Percentiles rank a stretch among this genome's conserved stretches.
Evolutionary conservation across 2,329 filamentous ascomycete species (phyloP).

Genomic region (Tolypocladium inflatum): DNA sequence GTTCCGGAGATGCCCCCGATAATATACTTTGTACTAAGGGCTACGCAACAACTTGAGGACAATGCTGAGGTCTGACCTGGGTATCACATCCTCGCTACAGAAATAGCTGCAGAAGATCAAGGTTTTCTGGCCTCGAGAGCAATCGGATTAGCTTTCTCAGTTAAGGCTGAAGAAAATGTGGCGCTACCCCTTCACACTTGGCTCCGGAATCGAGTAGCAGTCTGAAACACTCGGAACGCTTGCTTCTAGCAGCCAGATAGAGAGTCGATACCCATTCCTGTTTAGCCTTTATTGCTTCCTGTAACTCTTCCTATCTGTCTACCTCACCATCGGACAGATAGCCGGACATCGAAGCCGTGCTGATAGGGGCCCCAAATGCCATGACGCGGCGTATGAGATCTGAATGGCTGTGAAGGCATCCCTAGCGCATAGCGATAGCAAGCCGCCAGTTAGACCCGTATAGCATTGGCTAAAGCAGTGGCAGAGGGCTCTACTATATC

Average conservation of each 20-base stretch:
- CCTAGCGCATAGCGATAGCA: neutral
- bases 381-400: neutral
- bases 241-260: neutral
- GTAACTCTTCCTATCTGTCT: no score
- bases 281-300: no score
- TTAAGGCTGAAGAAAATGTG: neutral
- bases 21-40: neutral
- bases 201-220: neutral
- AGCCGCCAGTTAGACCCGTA: neutral
- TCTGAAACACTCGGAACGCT: neutral
- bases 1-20: neutral
- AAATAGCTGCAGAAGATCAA: neutral
- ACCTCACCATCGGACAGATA: no score
- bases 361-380: neutral
- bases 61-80: neutral
- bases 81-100: neutral
- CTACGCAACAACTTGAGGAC: neutral
- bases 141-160: neutral
- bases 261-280: neutral
- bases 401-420: neutral
- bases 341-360: neutral
- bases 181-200: neutral
- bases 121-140: neutral
- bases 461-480: neutral
- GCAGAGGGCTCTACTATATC: neutral